These are phyloP conservation scores for Silene conica DNA, from an alignment of 148 eudicot genomes.

Conservation along the genomic window DNA sequence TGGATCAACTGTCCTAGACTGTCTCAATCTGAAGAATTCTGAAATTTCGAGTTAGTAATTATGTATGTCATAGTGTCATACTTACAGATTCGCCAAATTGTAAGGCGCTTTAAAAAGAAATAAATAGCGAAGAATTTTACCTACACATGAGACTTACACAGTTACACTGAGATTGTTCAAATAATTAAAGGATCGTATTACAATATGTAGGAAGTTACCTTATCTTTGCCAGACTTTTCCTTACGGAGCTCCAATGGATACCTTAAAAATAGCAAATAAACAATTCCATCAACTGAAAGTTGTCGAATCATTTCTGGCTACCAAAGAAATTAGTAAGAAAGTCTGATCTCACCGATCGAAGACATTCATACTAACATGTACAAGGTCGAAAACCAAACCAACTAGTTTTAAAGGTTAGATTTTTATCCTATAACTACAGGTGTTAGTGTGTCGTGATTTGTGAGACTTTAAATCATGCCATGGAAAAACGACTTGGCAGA, in stretches of 20 bases:
- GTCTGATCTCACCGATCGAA: not conserved
- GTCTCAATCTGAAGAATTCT: not conserved
- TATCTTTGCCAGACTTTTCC: slow-evolving; percentile 76
- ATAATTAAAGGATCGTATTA: not conserved
- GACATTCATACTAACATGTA: not conserved
- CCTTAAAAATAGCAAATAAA: slow-evolving; percentile 39
- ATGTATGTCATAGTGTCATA: too few species aligned
- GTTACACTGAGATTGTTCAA: not conserved
- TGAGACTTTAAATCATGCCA: not conserved
- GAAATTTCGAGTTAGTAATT: not conserved
- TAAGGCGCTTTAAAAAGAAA: not conserved
- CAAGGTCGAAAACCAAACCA: not conserved
- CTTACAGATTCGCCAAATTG: too few species aligned
- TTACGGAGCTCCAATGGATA: slow-evolving; percentile 96
- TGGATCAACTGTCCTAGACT: not conserved
- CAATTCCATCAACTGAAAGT: slow-evolving; percentile 5
- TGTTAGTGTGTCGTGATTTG: not conserved
- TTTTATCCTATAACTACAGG: not conserved
- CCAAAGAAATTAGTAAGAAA: not conserved
- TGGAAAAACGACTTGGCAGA: slow-evolving; percentile 3
- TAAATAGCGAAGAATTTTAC: not conserved
- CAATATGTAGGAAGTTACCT: slow-evolving; percentile 39
- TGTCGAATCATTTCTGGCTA: not conserved
- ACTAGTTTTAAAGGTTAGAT: not conserved
- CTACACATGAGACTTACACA: not conserved